phyloP scores from a whole-genome alignment of 805 yeast genomes.

The Monosporozyma unispora region DNA sequence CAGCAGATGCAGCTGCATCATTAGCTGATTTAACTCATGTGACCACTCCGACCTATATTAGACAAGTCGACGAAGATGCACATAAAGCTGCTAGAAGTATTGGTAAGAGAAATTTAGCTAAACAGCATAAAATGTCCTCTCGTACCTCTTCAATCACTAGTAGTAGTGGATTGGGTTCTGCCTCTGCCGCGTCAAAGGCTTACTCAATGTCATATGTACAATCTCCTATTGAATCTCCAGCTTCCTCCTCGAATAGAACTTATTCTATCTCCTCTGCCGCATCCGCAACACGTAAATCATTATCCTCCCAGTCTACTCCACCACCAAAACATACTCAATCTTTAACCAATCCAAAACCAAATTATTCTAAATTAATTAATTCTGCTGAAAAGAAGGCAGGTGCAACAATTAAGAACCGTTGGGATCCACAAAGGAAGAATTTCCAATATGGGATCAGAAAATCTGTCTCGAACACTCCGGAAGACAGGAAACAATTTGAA shows the following conservation, averaged over 20 bases:
- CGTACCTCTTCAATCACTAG: not conserved
- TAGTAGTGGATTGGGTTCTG: not conserved
- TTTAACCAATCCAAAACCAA: constrained; percentile 6
- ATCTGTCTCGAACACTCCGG: constrained; percentile 6
- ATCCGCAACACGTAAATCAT: constrained; percentile 6
- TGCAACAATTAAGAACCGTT: constrained; percentile 17
- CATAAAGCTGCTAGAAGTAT: constrained; percentile 26
- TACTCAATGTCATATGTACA: constrained; percentile 11
- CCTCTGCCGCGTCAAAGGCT: constrained; percentile 27
- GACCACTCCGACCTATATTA: constrained; percentile 52
- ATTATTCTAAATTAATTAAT: constrained; percentile 20
- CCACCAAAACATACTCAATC: not conserved
- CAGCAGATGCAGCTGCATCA: constrained; percentile 67
- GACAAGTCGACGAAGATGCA: constrained; percentile 33
- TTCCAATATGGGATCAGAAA: constrained; percentile 17
- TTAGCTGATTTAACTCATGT: constrained; percentile 62
- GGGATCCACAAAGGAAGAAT: constrained; percentile 13
- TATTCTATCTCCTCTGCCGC: constrained; percentile 15
- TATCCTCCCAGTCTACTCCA: not conserved
- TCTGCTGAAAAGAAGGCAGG: constrained; percentile 27
- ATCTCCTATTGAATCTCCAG: not conserved
- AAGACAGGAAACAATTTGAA: constrained; percentile 3
- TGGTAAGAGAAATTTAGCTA: constrained; percentile 1
- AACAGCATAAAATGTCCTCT: not conserved
- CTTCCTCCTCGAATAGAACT: constrained; percentile 4